Evolutionary conservation across 805 yeast genomes (phyloP), one percentile per base, ranked within the genome.

Genomic region (Lipomyces starkeyi): DNA sequence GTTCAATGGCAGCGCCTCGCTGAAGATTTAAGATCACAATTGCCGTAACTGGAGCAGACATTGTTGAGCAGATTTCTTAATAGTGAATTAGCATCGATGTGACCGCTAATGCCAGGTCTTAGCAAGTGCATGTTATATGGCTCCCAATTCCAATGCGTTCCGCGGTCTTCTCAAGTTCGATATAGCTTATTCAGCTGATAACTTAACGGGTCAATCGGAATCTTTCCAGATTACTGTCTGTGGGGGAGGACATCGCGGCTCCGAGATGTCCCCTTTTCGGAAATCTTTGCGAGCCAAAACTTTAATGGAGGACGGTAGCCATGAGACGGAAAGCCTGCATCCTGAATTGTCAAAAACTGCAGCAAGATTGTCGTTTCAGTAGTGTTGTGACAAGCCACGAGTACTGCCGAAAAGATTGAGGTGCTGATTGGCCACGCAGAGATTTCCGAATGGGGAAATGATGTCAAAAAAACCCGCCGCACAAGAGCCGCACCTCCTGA

Each of bases 21-120:
- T 17, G 2, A 47, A 47, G 53, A 47, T 47, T 47, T 14, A 47
- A 47, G 53, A 47, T 47, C 53, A 47, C 54, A 49, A 49, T 49
- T 49, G 54, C 54, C 54, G 54, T 49, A 49, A 49, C 54, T 49
- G 54, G 54, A n/a, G 54, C 54, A 20, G 54, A n/a, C 54, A 49
- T 49, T 49, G 54, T 47, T 14, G 54, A 49, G 25, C 54, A 49
- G 54, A 49, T n/a, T 49, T n/a, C 27, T 17, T 49, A 17, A 49
- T 49, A 49, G 2, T 49, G 25, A 2, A 49, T 49, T n/a, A n/a
- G 25, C 25, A 6, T 14, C 54, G 25, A 49, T n/a, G 54, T 49
- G 54, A 49, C 54, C 27, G 54, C 54, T n/a, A 49, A 49, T 27
- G 2, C 25, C 54, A 49, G 54, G 54, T 5, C 4, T 49, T 49